These are phyloP conservation scores for Scedosporium aurantiacum DNA, from an alignment of 2,329 filamentous ascomycete species.

Conservation along the genomic window DNA sequence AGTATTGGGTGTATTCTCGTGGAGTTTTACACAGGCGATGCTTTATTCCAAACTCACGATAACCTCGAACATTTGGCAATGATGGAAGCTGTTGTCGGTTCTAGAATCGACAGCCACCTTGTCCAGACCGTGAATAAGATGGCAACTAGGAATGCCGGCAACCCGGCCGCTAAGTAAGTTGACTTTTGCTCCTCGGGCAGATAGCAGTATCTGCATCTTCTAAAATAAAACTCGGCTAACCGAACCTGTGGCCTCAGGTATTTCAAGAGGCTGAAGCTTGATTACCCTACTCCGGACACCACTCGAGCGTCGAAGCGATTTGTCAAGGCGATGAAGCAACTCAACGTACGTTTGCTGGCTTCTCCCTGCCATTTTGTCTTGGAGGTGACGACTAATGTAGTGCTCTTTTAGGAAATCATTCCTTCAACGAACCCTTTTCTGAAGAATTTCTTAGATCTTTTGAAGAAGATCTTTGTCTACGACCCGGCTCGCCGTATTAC, in stretches of 20 bases:
- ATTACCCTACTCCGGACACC: conserved; percentile 54
- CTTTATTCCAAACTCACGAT: conserved; percentile 61
- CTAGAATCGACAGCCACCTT: conserved; percentile 46
- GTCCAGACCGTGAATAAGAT: conserved; percentile 47
- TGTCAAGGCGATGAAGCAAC: conserved; percentile 60
- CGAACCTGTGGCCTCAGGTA: conserved; percentile 36
- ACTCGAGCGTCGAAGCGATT: conserved; percentile 54
- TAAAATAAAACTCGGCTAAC: not conserved
- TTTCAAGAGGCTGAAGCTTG: conserved; percentile 54
- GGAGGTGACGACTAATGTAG: not conserved
- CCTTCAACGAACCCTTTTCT: conserved; percentile 48
- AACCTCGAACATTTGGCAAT: conserved; percentile 65
- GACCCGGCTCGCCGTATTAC: conserved; percentile 55
- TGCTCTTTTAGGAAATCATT: conserved; percentile 46
- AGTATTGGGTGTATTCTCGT: conserved; percentile 64
- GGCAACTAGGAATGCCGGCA: conserved; percentile 43
- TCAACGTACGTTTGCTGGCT: conserved; percentile 49
- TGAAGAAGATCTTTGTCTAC: conserved; percentile 58
- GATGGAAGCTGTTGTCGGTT: conserved; percentile 59
- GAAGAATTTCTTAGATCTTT: conserved; percentile 50
- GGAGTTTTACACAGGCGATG: conserved; percentile 61
- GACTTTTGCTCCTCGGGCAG: conserved; percentile 4
- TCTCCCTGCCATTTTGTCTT: not conserved
- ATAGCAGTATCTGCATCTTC: not conserved
- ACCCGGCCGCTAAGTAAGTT: conserved; percentile 53